Percentiles rank a stretch among this genome's conserved stretches.
phyloP scores from a whole-genome alignment of 2,329 filamentous ascomycete species.

The Xylariaceae sp. region DNA sequence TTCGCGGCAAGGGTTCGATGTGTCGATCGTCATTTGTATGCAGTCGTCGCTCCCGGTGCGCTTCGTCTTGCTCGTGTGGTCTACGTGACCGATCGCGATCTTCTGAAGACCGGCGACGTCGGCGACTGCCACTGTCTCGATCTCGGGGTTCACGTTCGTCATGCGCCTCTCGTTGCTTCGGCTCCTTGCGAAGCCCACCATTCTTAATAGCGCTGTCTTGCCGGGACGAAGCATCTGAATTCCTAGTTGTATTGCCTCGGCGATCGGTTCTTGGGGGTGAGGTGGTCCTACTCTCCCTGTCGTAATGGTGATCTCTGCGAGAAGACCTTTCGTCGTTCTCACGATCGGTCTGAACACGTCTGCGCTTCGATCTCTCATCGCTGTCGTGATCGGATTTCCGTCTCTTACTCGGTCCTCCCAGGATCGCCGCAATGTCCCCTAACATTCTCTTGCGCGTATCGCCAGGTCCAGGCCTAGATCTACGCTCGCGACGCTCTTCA shows the following conservation, averaged over 20 bases:
- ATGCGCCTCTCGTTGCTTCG: no score
- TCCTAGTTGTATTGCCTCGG: neutral
- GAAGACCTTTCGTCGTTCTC: neutral
- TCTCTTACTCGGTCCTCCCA: slow-evolving; percentile 42
- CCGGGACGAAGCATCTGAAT: neutral
- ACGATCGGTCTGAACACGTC: neutral
- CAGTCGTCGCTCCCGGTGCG: neutral
- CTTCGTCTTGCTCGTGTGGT: neutral
- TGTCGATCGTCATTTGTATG: neutral
- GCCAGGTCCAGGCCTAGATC: slow-evolving; percentile 41
- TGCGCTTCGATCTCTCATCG: slow-evolving; percentile 11
- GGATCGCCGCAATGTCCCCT: slow-evolving; percentile 57
- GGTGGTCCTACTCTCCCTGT: neutral
- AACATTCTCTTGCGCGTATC: slow-evolving; percentile 57
- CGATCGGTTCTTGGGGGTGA: neutral
- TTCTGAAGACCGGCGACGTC: neutral
- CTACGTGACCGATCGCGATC: neutral
- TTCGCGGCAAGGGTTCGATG: neutral
- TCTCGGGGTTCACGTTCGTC: neutral
- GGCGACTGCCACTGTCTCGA: neutral
- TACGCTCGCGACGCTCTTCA: slow-evolving; percentile 30
- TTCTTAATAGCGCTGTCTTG: neutral
- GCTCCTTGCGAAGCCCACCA: neutral
- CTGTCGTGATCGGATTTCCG: slow-evolving; percentile 28
- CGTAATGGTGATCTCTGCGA: neutral